These are phyloP conservation scores for Elaeis oleifera DNA, from an alignment of 202 grass and related monocot species.

Conservation along the genomic window DNA sequence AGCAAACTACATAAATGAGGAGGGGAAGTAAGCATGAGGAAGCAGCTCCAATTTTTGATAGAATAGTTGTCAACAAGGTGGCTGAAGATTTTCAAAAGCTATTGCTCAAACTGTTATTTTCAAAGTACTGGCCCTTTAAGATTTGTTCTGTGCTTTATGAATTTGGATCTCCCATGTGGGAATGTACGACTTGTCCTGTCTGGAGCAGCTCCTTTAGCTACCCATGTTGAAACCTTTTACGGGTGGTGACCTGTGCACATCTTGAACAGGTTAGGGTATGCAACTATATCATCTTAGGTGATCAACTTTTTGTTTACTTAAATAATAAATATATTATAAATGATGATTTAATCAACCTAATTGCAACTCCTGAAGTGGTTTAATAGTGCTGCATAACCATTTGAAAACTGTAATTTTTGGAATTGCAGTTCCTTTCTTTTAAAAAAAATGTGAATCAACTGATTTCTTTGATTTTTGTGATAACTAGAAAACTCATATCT, in stretches of 20 bases:
- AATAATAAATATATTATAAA: too few species aligned
- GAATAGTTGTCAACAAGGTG: constrained; percentile 88
- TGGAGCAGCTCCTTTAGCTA: constrained; percentile 67
- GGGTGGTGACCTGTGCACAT: constrained; percentile 80
- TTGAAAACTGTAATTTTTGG: too few species aligned
- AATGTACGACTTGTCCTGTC: constrained; percentile 66
- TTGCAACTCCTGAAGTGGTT: too few species aligned
- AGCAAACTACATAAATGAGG: constrained; percentile 39
- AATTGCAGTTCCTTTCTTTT: too few species aligned
- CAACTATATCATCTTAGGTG: background rate
- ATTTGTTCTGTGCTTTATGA: background rate
- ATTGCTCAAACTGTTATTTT: too few species aligned
- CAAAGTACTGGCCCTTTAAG: too few species aligned
- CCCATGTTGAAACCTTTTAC: constrained; percentile 72
- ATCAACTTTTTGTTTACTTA: too few species aligned
- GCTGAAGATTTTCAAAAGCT: background rate
- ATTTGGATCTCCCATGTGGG: constrained; percentile 33
- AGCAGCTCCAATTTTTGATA: constrained; percentile 73
- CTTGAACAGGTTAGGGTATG: constrained; percentile 86
- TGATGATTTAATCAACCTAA: too few species aligned
- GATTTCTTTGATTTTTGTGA: too few species aligned
- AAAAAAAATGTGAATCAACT: too few species aligned
- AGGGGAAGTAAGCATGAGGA: constrained; percentile 72
- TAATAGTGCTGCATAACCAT: too few species aligned
- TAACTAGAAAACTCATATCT: too few species aligned